Evolutionary conservation across 345 rosid genomes (phyloP).

Genomic region (Brassica nigra): DNA sequence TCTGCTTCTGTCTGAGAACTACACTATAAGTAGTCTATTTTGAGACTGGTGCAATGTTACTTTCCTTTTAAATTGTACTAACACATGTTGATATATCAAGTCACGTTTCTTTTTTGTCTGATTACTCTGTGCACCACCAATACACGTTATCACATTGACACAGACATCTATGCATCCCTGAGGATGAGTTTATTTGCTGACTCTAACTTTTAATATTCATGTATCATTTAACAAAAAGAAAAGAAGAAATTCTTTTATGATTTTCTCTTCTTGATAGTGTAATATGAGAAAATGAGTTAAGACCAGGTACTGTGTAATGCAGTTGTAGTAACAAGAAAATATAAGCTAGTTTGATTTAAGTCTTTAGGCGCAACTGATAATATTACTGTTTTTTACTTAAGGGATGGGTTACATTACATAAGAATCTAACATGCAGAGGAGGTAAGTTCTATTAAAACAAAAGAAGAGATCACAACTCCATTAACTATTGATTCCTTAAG

Average conservation of each 20-base stretch:
- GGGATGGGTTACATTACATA: conserved; percentile 30
- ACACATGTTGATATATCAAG: not conserved
- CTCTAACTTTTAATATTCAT: not conserved
- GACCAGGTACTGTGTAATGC: not conserved
- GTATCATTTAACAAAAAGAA: not conserved
- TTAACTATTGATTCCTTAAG: conserved; percentile 8
- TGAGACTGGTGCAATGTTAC: not conserved
- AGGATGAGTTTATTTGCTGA: not conserved
- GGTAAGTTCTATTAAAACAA: not conserved
- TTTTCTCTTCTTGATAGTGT: not conserved
- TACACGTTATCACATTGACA: not conserved
- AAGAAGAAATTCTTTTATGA: not conserved
- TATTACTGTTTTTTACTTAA: not conserved
- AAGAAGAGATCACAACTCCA: conserved; percentile 12
- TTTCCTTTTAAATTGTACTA: not conserved
- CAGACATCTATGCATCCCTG: not conserved
- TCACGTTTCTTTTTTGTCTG: not conserved
- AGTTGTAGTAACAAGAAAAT: not conserved
- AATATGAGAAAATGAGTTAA: not conserved
- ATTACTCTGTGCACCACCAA: not conserved
- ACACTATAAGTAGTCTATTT: not conserved
- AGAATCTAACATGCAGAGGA: conserved; percentile 14
- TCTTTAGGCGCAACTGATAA: not conserved
- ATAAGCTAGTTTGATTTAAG: not conserved
- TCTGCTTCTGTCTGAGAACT: not conserved